Conservation (phyloP, 148 eudicot genomes). For the Cornus controversa region DNA sequence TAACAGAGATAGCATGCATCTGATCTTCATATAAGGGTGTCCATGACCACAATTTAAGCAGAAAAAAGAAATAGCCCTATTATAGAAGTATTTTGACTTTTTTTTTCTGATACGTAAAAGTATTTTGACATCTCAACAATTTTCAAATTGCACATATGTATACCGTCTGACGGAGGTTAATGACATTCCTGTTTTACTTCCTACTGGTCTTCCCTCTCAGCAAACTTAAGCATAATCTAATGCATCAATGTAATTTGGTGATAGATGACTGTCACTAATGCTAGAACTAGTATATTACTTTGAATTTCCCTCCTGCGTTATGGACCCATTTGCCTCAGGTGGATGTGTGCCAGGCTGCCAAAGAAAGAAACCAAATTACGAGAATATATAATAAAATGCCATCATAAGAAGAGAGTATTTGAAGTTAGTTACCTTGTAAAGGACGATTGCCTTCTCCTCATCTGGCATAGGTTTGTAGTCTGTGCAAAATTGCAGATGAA, state of each 20-base stretch:
- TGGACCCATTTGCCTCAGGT: constrained; percentile 55
- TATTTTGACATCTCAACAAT: background rate
- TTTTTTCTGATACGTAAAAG: too few species aligned
- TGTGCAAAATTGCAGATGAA: constrained; percentile 30
- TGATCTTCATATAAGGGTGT: background rate
- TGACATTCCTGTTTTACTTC: background rate
- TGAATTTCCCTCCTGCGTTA: constrained; percentile 56
- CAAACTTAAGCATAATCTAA: background rate
- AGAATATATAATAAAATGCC: constrained; percentile 6
- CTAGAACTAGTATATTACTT: constrained; percentile 47
- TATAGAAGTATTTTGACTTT: background rate
- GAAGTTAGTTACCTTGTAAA: constrained; percentile 64
- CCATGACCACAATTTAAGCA: background rate
- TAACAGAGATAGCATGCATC: constrained; percentile 4
- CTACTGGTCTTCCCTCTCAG: background rate
- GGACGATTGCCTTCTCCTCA: constrained; percentile 90
- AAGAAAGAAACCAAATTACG: constrained; percentile 12
- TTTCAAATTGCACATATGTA: background rate
- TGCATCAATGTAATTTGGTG: constrained; percentile 1
- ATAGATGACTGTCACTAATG: constrained; percentile 2
- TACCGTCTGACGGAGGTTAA: background rate
- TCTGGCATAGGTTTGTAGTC: constrained; percentile 44
- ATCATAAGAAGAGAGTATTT: constrained; percentile 8
- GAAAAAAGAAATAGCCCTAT: background rate
- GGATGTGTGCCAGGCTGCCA: constrained; percentile 58